Conservation (phyloP, 139 green algal genomes). For the Micractinium conductrix region DNA sequence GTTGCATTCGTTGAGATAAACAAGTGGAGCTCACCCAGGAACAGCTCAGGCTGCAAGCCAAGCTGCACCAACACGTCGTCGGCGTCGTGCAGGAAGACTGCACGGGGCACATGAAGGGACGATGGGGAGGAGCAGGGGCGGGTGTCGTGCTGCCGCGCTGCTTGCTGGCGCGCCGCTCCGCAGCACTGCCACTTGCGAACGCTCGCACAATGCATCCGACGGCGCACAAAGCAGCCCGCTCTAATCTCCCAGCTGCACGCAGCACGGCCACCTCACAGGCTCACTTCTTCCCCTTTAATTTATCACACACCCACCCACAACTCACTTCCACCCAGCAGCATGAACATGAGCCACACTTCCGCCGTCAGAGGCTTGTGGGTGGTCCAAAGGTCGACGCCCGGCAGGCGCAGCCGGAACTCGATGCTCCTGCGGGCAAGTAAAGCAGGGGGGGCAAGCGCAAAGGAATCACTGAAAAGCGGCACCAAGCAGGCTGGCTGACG, state of each 20-base stretch:
- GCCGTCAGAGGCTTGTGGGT: constrained; percentile 59
- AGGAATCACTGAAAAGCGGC: too few species aligned
- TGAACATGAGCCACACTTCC: constrained; percentile 75
- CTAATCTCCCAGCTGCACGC: too few species aligned
- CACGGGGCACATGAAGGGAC: not conserved
- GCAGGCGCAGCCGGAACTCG: constrained; percentile 66
- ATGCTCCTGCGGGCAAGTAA: constrained; percentile 47
- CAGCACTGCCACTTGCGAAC: too few species aligned
- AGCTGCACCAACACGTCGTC: constrained; percentile 36
- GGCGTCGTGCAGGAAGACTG: constrained; percentile 34
- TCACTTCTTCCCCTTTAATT: too few species aligned
- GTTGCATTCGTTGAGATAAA: too few species aligned
- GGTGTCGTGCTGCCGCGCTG: too few species aligned
- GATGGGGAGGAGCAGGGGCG: not conserved
- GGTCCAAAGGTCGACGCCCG: constrained; percentile 70
- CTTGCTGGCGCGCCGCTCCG: too few species aligned
- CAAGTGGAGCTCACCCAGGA: constrained; percentile 19
- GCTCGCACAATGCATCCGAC: too few species aligned
- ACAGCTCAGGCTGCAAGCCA: not conserved
- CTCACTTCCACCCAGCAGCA: constrained; percentile 75
- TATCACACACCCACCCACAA: not conserved
- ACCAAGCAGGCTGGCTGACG: too few species aligned
- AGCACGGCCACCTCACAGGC: too few species aligned
- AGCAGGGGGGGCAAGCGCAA: too few species aligned
- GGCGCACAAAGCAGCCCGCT: too few species aligned